Conservation (phyloP, 306 rosid species). For the Fragaria vesca region DNA sequence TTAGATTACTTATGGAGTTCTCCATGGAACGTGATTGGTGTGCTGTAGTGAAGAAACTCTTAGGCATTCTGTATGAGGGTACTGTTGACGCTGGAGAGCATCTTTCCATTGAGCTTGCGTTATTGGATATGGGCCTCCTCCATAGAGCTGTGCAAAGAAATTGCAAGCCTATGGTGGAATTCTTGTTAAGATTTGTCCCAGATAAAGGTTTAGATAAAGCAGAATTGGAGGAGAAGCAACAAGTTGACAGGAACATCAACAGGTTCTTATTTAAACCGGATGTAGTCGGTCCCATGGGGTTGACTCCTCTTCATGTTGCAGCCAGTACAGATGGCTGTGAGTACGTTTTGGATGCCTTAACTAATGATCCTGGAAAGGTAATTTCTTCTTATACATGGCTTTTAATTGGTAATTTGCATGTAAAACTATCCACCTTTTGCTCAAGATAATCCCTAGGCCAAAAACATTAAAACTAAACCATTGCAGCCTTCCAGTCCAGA, state of each 20-base stretch:
- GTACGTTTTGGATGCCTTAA: constrained; percentile 73
- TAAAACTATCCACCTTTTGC: background rate
- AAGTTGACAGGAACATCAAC: constrained; percentile 27
- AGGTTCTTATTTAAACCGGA: constrained; percentile 69
- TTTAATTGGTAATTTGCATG: background rate
- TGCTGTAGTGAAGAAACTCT: constrained; percentile 75
- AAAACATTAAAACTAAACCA: background rate
- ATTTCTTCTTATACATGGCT: constrained; percentile 7
- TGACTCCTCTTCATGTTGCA: constrained; percentile 84
- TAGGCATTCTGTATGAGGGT: constrained; percentile 59
- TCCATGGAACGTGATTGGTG: constrained; percentile 86
- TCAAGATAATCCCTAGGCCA: background rate
- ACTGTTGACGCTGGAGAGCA: constrained; percentile 53
- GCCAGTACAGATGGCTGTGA: constrained; percentile 69
- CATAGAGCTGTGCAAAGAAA: constrained; percentile 76
- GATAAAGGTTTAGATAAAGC: constrained; percentile 25
- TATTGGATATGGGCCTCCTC: constrained; percentile 64
- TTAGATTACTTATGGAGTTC: constrained; percentile 71
- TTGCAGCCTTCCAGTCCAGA: background rate
- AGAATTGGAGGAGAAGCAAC: constrained; percentile 32
- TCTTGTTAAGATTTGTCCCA: constrained; percentile 56
- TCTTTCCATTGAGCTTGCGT: constrained; percentile 49
- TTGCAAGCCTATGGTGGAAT: constrained; percentile 69
- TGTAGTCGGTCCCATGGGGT: constrained; percentile 56
- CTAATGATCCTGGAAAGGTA: constrained; percentile 84